A percentile compares a stretch with the other conserved stretches of the same genome.
Evolutionary conservation across 2,329 filamentous ascomycete species (phyloP).

Genomic region (Tolypocladium capitatum): DNA sequence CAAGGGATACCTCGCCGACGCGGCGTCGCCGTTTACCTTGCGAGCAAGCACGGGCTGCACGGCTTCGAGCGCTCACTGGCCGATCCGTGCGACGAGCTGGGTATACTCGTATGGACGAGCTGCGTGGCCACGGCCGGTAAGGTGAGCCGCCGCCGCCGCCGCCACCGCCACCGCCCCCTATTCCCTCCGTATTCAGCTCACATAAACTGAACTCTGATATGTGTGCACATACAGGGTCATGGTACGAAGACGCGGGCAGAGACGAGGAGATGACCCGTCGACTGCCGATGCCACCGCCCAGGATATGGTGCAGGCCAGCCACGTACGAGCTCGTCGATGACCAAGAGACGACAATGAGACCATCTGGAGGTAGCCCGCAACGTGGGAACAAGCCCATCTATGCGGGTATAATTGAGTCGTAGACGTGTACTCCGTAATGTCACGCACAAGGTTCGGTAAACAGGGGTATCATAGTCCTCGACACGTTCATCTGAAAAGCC

Average conservation of each 20-base stretch:
- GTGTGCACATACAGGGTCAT: conserved; percentile 18
- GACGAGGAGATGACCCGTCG: conserved; percentile 11
- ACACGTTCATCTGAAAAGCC: not conserved
- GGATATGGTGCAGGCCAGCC: conserved; percentile 18
- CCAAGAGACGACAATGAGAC: conserved; percentile 16
- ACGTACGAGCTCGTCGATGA: conserved; percentile 16
- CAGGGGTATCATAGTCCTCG: not conserved
- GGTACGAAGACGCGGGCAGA: conserved; percentile 18
- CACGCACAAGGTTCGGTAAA: not conserved
- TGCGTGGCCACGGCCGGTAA: conserved; percentile 21
- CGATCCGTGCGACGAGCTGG: conserved; percentile 15
- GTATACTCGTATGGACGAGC: conserved; percentile 18
- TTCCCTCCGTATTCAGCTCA: fast-evolving
- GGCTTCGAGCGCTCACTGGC: conserved; percentile 20
- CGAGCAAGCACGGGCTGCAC: conserved; percentile 23
- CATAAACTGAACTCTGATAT: not conserved
- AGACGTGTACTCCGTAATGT: not conserved
- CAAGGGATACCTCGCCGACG: conserved; percentile 13
- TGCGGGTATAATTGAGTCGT: not conserved
- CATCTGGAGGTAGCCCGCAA: too few species aligned
- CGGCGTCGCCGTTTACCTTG: conserved; percentile 22
- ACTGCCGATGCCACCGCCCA: conserved; percentile 16
- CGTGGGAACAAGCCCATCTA: too few species aligned
- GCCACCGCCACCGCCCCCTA: conserved; percentile 1
- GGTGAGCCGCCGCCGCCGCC: conserved; percentile 8